Evolutionary conservation across 371 early-diverging fungal species (phyloP), one percentile per base, ranked within the genome.

Genomic region (Thermomucor indicae-seudaticae): DNA sequence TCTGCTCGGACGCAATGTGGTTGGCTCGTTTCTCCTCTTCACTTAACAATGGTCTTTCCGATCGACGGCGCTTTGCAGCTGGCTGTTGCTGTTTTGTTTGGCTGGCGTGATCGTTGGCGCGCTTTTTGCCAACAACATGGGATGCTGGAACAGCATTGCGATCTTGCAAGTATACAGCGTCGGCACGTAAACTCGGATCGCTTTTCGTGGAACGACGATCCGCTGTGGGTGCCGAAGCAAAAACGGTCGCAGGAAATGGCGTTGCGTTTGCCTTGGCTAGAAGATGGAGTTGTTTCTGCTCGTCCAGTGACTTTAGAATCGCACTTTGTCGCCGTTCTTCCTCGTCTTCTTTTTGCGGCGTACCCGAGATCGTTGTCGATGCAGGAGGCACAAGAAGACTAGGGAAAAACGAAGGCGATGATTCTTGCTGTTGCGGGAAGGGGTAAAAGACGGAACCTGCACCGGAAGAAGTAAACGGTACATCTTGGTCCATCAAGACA

Each of bases 1-100:
- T 89, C 64, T 95, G 91, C 60, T 95, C 95, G n/a, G 90, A 90
- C 0, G 86, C 89, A 65, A 93, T 92, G 66, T 95, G 95, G 64
- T 92, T 95, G 4, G 86, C 83, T 47, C 90, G 78, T 65, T 94
- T 94, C 51, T 94, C 92, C 22, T 87, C 79, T 34, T 90, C 92
- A 0, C 92, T 89, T 53, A 95, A 55, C 19, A 93, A 68, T 53
- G 91, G 88, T 28, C 78, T 75, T 12, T 66, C 64, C 1, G 65
- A 51, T 43, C 67, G 65, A 10, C 50, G 51, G 39, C 72, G 63
- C 29, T 48, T 38, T 17, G 41, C 42, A 27, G 65, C 17, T 32
- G 24, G 28, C 20, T 30, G 27, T 17, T 27, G 16, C 16, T 25
- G 45, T 28, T 25, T 29, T 16, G 37, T 16, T 37, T 14, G 22